Percentiles rank a stretch among this genome's conserved stretches.
These are phyloP conservation scores for Diaporthe sp. DNA, from an alignment of 2,329 filamentous ascomycete species.

Conservation along the genomic window DNA sequence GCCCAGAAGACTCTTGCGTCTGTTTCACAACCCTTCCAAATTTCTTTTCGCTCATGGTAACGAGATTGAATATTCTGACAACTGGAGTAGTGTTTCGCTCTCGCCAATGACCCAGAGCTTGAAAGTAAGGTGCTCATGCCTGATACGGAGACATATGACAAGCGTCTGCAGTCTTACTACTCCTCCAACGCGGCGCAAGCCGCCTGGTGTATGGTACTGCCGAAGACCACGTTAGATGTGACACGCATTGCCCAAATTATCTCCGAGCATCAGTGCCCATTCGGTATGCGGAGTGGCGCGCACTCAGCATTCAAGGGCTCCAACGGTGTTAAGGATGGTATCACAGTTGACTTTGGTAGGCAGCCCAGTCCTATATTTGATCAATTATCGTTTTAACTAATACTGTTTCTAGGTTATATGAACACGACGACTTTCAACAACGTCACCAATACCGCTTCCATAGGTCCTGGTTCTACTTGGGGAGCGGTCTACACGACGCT, in stretches of 20 bases:
- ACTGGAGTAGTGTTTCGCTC: slow-evolving; percentile 41
- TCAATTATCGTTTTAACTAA: neutral
- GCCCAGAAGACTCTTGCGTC: neutral
- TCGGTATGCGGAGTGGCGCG: slow-evolving; percentile 50
- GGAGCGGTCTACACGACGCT: slow-evolving; percentile 41
- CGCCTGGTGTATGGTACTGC: slow-evolving; percentile 50
- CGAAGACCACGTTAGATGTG: slow-evolving; percentile 46
- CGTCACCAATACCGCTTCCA: slow-evolving; percentile 42
- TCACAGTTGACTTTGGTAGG: slow-evolving; percentile 48
- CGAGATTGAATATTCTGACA: neutral
- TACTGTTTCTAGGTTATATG: neutral
- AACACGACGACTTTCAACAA: slow-evolving; percentile 45
- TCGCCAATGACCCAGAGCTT: slow-evolving; percentile 39
- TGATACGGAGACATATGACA: slow-evolving; percentile 41
- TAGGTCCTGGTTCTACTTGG: slow-evolving; percentile 49
- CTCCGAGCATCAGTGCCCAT: slow-evolving; percentile 44
- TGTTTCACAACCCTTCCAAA: neutral
- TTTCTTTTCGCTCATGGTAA: too few relatives aligned
- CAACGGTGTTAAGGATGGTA: slow-evolving; percentile 46
- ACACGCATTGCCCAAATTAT: slow-evolving; percentile 47
- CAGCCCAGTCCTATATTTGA: neutral
- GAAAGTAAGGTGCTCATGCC: slow-evolving; percentile 44
- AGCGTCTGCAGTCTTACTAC: slow-evolving; percentile 49
- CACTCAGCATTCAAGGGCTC: slow-evolving; percentile 46
- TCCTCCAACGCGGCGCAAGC: slow-evolving; percentile 48